A percentile compares a stretch with the other conserved stretches of the same genome.
Evolutionary conservation across 163 green algal species (phyloP).

Genomic region (Dunaliella salina): DNA sequence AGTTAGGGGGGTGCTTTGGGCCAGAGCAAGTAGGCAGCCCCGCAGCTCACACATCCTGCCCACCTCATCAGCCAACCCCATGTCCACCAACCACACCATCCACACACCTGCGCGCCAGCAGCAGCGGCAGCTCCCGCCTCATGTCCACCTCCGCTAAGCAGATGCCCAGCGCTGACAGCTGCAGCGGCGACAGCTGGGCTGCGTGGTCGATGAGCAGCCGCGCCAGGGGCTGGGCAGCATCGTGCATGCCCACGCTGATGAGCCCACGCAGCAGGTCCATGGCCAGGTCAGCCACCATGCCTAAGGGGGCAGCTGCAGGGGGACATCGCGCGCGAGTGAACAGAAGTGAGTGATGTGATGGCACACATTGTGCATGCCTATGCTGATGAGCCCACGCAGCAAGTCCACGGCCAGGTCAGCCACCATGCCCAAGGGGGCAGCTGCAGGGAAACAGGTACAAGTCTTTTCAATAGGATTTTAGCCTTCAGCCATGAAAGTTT

Average conservation of each 20-base stretch:
- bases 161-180: constrained; percentile 11
- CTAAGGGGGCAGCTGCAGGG: not conserved
- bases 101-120: constrained; percentile 10
- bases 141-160: constrained; percentile 24
- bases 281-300: constrained; percentile 2
- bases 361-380: constrained; percentile 14
- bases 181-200: constrained; percentile 10
- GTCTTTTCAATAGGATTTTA: too few species aligned
- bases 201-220: constrained; percentile 11
- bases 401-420: constrained; percentile 19
- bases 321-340: too few species aligned
- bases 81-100: not conserved
- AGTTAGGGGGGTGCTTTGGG: too few species aligned
- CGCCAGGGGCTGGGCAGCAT: constrained; percentile 18
- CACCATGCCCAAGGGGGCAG: not conserved
- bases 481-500: too few species aligned
- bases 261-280: constrained; percentile 23
- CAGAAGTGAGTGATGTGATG: too few species aligned
- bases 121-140: constrained; percentile 21
- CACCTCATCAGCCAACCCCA: too few species aligned
- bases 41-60: too few species aligned
- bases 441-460: too few species aligned
- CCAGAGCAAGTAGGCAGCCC: too few species aligned
- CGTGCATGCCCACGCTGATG: constrained; percentile 2
- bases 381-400: constrained; percentile 7